Evolutionary conservation across 73 alveolate genomes (phyloP).

Genomic region (Blepharisma stoltei): DNA sequence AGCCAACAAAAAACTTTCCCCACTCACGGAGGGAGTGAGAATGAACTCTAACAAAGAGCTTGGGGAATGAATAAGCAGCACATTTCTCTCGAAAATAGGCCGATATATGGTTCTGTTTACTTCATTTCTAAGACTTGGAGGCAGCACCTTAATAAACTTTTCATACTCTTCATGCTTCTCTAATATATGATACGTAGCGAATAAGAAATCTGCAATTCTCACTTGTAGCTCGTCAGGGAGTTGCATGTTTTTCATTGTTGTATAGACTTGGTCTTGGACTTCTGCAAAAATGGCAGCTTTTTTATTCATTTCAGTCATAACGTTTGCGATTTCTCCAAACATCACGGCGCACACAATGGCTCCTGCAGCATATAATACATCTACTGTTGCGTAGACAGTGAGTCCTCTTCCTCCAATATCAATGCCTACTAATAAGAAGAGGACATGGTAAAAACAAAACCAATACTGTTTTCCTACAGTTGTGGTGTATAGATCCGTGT

Average conservation of each 20-base stretch:
- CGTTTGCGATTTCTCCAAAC: conserved; percentile 59
- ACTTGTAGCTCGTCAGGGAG: conserved; percentile 36
- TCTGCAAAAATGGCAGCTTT: conserved; percentile 36
- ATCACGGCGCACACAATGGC: conserved; percentile 56
- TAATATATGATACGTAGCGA: conserved; percentile 43
- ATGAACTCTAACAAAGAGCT: not conserved
- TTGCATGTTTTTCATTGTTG: conserved; percentile 58
- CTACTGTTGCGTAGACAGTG: conserved; percentile 35
- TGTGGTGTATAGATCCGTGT: not conserved
- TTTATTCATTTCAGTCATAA: conserved; percentile 33
- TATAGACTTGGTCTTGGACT: conserved; percentile 33
- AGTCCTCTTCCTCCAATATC: conserved; percentile 52
- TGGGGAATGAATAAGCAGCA: not conserved
- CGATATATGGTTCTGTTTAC: not conserved
- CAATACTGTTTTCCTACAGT: conserved; percentile 30
- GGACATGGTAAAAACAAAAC: conserved; percentile 38
- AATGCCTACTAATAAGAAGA: conserved; percentile 45
- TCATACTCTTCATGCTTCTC: conserved; percentile 50
- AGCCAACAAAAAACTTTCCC: no score
- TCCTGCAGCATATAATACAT: conserved; percentile 41
- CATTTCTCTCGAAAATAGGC: not conserved
- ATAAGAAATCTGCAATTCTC: conserved; percentile 41
- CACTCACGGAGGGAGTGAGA: no score
- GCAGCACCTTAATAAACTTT: conserved; percentile 42
- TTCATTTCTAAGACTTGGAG: conserved; percentile 32